Conservation (phyloP, 257 asterid genomes). For the Gentiana macrophylla region DNA sequence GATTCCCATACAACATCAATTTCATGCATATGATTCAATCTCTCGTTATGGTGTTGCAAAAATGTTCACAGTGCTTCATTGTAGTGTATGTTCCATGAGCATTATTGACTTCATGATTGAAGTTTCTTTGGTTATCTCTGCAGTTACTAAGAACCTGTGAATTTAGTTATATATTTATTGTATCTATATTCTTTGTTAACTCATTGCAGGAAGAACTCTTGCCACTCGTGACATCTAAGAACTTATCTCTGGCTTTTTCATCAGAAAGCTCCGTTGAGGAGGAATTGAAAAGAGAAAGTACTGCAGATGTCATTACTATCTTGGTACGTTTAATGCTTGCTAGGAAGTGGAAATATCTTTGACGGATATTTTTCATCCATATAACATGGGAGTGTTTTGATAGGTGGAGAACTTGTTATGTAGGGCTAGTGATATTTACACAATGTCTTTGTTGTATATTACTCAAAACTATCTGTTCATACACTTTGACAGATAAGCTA, state of each 20-base stretch:
- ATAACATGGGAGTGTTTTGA: background rate
- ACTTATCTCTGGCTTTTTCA: slow-evolving; percentile 78
- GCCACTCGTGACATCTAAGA: slow-evolving; percentile 67
- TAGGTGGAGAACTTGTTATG: too few relatives aligned
- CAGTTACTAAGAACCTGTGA: too few relatives aligned
- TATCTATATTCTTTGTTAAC: too few relatives aligned
- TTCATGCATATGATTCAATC: too few relatives aligned
- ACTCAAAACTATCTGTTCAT: background rate
- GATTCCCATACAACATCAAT: too few relatives aligned
- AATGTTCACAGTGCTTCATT: too few relatives aligned
- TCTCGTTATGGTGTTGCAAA: too few relatives aligned
- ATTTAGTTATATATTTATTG: too few relatives aligned
- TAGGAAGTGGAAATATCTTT: background rate
- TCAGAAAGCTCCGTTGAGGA: slow-evolving; percentile 97
- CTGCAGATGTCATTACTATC: slow-evolving; percentile 93
- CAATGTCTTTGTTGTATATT: background rate
- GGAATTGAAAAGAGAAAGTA: slow-evolving; percentile 95
- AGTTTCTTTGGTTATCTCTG: too few relatives aligned
- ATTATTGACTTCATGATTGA: too few relatives aligned
- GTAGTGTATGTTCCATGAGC: too few relatives aligned
- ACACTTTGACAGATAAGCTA: slow-evolving; percentile 75
- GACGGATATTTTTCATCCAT: background rate
- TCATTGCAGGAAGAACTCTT: slow-evolving; percentile 68
- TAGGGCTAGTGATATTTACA: too few relatives aligned
- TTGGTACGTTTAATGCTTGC: slow-evolving; percentile 37